Evolutionary conservation across 1,284 basidiomycete genomes (phyloP), one percentile per base, ranked within the genome.

Genomic region (Phaffia rhodozyma): DNA sequence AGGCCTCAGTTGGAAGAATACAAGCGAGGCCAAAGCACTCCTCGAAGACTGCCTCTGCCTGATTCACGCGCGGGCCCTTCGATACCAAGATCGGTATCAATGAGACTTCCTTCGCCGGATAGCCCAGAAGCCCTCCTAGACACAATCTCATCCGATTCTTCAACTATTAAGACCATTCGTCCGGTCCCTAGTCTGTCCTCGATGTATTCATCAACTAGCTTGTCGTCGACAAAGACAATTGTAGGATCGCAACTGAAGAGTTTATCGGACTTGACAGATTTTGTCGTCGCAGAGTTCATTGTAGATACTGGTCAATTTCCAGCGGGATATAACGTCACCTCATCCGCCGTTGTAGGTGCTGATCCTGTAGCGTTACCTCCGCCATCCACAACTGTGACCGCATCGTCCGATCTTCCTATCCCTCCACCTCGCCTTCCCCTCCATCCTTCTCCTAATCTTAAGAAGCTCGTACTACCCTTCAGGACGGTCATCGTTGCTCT

Each of bases 301-400:
- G 79, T 90, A 20, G 87, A 89, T 74, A 83, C 85, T 62, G 86
- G 84, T 72, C 76, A 86, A 58, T 89, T 86, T 75, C 80, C 82
- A 0, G 79, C 79, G 60, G 86, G 87, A 27, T 90, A 88, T 70
- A 78, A 79, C 21, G 79, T 89, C 9, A 71, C 72, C 9, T 72
- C 86, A 54, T 72, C 67, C 66, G 3, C 53, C 32, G 55, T 55
- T 9, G 2, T 55, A 16, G 38, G 38, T 7, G 38, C 38, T 11
- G 38, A 43, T 43, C 13, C 16, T 16, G 38, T 2, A 43, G 16
- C 49, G n/a, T 43, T 25, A 51, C 16, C 55, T 47, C 34, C 48
- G 47, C 48, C 30, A 21, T 56, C 7, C 49, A 43, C 57, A 23
- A 38, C 60, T 16, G 48, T 25, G 25, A 29, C n/a, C 34, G 25